Base-by-base conservation (phyloP, 805 yeast genomes). In the Wickerhamiella sergipiensis region DNA sequence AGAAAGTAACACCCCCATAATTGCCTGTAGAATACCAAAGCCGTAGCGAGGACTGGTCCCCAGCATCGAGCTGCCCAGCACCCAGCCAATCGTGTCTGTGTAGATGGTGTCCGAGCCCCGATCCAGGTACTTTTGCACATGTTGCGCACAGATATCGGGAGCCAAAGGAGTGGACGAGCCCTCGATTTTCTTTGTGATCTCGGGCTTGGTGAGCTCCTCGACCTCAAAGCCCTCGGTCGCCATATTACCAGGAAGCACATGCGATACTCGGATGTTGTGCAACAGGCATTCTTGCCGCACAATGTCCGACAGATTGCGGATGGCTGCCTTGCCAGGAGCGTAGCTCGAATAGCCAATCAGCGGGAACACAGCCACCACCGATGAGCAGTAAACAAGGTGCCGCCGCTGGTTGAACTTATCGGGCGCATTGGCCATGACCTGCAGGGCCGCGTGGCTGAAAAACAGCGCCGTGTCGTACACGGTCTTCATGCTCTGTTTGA, bases 321-420 rank as follows among this genome's bases (percentile, higher is more conserved):
- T 64, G 0, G 96, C 95, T 0, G 86, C 82, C 64, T 92, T 92
- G 57, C 80, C 66, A 0, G 99, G 98, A 0, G 92, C 89, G 63
- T 92, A 92, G 59, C 86, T 90, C 0, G 80, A 75, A 64, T 92
- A 92, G 0, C 99, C 99, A 44, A 87, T 84, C 61, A 90, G 83
- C 5, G 96, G 87, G 69, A 78, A 90, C 57, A 83, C 79, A 2
- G 94, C 88, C 9, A 83, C 78, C 3, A 80, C 84, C 2, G 95
- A 85, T 0, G 95, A 84, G 59, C 75, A 81, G 53, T 72, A 76
- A 22, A 79, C 78, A 57, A 79, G 74, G 60, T 74, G 82, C 52
- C 80, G 76, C 55, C 62, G 55, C 29, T 55, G 45, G 3, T 29
- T 38, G n/a, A 17, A 54, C 46, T 63, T 52, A 36, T 62, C 58